A percentile compares a stretch with the other conserved stretches of the same genome.
Evolutionary conservation across 139 green algal species (phyloP).

Genomic region (Auxenochlorella protothecoides): DNA sequence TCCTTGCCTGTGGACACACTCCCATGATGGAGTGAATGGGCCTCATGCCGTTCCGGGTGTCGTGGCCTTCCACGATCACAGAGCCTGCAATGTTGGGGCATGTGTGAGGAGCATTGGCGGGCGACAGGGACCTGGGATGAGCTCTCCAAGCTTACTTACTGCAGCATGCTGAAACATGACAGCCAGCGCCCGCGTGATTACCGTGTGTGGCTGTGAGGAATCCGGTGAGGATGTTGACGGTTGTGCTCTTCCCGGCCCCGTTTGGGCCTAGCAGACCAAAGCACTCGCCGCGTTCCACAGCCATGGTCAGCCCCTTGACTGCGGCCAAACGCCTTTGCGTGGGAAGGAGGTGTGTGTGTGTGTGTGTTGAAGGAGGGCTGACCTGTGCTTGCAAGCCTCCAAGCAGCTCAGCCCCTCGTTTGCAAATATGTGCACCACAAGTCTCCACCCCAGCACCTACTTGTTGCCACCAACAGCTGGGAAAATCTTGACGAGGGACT

Average conservation of each 20-base stretch:
- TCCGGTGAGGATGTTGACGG: slow-evolving; percentile 30
- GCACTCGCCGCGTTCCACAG: slow-evolving; percentile 57
- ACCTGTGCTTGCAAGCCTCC: too few relatives aligned
- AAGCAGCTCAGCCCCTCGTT: too few relatives aligned
- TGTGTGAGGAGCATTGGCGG: too few relatives aligned
- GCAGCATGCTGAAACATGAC: too few relatives aligned
- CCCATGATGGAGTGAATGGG: slow-evolving; percentile 65
- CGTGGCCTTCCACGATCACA: slow-evolving; percentile 44
- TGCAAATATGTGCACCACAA: too few relatives aligned
- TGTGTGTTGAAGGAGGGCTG: too few relatives aligned
- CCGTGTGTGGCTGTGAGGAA: slow-evolving; percentile 22
- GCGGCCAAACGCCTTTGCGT: slow-evolving; percentile 30
- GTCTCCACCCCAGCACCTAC: background rate
- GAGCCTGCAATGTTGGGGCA: too few relatives aligned
- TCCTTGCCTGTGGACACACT: slow-evolving; percentile 60
- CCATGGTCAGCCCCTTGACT: slow-evolving; percentile 47
- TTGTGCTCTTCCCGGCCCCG: slow-evolving; percentile 32
- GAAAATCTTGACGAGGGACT: slow-evolving; percentile 65
- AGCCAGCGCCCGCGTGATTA: too few relatives aligned
- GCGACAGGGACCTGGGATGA: too few relatives aligned
- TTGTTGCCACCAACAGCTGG: slow-evolving; percentile 40
- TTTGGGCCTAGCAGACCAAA: slow-evolving; percentile 76
- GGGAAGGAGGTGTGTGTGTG: too few relatives aligned
- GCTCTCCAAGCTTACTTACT: too few relatives aligned
- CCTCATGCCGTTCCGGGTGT: slow-evolving; percentile 57